phyloP scores from a whole-genome alignment of 192 early-diverging fungal species.

The Rhizophagus clarus region DNA sequence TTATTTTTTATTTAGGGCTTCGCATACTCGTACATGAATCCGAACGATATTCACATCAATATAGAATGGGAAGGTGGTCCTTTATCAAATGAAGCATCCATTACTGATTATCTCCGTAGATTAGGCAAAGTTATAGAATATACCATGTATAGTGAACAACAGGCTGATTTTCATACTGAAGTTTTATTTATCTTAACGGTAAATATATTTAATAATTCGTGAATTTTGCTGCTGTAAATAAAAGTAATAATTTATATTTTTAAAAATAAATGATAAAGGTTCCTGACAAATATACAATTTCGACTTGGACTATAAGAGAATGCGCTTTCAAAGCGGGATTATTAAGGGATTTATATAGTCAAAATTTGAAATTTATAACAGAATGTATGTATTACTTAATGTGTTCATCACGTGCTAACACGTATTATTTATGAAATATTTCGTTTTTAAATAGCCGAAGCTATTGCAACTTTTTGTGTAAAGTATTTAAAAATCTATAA shows the following conservation, averaged over 20 bases:
- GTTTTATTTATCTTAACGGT: not conserved
- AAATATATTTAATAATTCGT: not conserved
- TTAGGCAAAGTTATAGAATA: not conserved
- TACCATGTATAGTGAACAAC: not conserved
- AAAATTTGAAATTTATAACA: not conserved
- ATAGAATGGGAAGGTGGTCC: not conserved
- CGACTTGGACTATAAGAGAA: not conserved
- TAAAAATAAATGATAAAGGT: not conserved
- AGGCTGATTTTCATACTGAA: not conserved
- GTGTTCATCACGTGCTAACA: not conserved
- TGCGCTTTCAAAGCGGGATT: not conserved
- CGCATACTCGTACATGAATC: too few species aligned
- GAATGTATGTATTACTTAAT: not conserved
- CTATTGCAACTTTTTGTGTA: not conserved
- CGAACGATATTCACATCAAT: not conserved
- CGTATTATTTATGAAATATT: not conserved
- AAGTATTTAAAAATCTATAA: not conserved
- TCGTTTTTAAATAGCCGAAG: not conserved
- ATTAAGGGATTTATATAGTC: not conserved
- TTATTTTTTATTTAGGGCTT: too few species aligned
- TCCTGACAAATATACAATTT: not conserved
- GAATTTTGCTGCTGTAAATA: too few species aligned
- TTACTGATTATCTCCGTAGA: not conserved
- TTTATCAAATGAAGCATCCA: not conserved
- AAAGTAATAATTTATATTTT: too few species aligned